Percentiles rank a stretch among this genome's conserved stretches.
Conservation (phyloP, 163 green algal genomes). For the Coccomyxa subellipsoidea region DNA sequence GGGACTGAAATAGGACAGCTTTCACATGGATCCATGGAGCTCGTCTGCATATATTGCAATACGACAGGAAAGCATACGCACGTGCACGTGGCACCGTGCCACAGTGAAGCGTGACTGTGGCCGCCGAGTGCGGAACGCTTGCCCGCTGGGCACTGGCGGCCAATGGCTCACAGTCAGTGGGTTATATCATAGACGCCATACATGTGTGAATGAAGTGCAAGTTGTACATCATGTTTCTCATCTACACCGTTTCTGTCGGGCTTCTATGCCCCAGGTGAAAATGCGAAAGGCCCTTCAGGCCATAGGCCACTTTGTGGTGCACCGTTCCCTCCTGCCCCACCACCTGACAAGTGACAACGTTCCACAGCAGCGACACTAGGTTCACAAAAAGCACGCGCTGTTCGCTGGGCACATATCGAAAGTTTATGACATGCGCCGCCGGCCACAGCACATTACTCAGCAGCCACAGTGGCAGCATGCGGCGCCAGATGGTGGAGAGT, state of each 20-base stretch:
- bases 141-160: no score
- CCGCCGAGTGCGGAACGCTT: no score
- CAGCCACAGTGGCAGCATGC: neutral
- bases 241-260: neutral
- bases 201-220: no score
- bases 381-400: constrained; percentile 56
- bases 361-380: constrained; percentile 25
- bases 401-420: constrained; percentile 37
- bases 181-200: no score
- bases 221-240: no score
- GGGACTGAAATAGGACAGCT: no score
- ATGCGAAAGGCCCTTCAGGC: neutral
- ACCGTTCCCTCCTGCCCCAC: neutral
- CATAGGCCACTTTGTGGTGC: neutral
- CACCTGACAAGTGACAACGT: constrained; percentile 10
- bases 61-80: no score
- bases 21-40: no score
- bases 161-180: no score
- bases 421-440: constrained; percentile 44
- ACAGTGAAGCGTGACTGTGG: no score
- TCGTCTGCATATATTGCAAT: no score
- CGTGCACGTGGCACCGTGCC: no score
- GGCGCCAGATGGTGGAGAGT: neutral
- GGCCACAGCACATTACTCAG: constrained; percentile 44
- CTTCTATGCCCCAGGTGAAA: neutral